Percentiles rank a stretch among this genome's conserved stretches.
Evolutionary conservation across 192 early-diverging fungal genomes (phyloP).

Genomic region (Podila verticillata): DNA sequence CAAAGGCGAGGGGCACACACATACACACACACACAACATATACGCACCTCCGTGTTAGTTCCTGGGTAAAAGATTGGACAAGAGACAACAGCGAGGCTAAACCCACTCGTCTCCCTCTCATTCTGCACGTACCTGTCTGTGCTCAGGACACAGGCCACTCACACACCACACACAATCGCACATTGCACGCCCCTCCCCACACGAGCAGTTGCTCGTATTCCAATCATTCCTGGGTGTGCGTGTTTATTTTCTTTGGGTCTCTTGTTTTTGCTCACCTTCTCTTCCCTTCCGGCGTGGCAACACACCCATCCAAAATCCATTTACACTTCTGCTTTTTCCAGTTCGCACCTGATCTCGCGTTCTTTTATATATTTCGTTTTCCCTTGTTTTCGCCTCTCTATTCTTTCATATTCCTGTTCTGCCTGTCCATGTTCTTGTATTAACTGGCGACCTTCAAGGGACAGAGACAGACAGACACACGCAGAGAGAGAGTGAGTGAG

Average conservation of each 20-base stretch:
- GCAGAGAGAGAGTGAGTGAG: background rate
- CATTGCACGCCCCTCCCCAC: too few species aligned
- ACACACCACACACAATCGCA: too few species aligned
- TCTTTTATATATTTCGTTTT: background rate
- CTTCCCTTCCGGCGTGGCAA: background rate
- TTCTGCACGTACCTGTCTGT: background rate
- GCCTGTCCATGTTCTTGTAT: constrained; percentile 1
- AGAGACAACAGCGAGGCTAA: background rate
- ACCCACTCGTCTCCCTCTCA: too few species aligned
- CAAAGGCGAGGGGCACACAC: background rate
- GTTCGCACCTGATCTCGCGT: background rate
- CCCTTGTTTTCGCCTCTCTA: background rate
- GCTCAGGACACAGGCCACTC: background rate
- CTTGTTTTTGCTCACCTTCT: background rate
- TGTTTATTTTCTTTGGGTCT: background rate
- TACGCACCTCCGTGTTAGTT: constrained; percentile 3
- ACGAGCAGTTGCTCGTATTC: too few species aligned
- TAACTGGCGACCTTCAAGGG: background rate
- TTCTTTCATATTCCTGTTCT: background rate
- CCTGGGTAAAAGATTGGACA: constrained; percentile 1
- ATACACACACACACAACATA: background rate
- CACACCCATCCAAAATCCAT: background rate
- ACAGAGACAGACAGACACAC: background rate
- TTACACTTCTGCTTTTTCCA: background rate
- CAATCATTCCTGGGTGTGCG: too few species aligned